phyloP scores from a whole-genome alignment of 1,284 basidiomycete genomes.

The Ustilago tritici region DNA sequence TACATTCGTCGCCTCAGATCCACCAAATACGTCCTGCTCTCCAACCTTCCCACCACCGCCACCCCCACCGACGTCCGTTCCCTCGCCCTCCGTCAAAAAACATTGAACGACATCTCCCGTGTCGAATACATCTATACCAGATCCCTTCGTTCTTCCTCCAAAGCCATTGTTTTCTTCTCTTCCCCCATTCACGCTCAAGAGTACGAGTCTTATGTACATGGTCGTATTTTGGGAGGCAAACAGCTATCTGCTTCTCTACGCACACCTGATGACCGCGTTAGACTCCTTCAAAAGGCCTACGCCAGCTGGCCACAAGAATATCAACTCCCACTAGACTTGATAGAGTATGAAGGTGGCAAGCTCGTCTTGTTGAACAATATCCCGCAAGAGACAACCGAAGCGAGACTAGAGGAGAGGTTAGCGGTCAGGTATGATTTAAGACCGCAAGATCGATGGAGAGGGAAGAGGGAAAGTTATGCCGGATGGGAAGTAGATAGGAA shows the following conservation, averaged over 20 bases:
- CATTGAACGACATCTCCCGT: constrained; percentile 25
- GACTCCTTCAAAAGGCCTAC: constrained; percentile 12
- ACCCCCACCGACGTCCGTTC: constrained; percentile 38
- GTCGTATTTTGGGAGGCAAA: constrained; percentile 33
- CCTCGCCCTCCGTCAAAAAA: constrained; percentile 19
- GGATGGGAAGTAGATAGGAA: constrained; percentile 13
- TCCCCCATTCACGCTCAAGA: constrained; percentile 9
- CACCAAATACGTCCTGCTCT: constrained; percentile 25
- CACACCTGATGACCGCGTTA: not conserved
- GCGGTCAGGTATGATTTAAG: constrained; percentile 42
- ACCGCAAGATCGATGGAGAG: constrained; percentile 41
- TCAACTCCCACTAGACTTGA: constrained; percentile 41
- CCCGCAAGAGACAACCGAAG: constrained; percentile 50
- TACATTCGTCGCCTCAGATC: not conserved
- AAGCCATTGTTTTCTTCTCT: constrained; percentile 36
- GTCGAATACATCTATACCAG: constrained; percentile 43
- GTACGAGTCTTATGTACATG: constrained; percentile 22
- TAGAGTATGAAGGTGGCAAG: constrained; percentile 47
- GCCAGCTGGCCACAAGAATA: constrained; percentile 17
- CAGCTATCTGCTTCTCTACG: constrained; percentile 21
- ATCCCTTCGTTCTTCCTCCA: constrained; percentile 21
- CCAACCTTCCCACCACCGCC: constrained; percentile 31
- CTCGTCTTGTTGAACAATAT: constrained; percentile 52
- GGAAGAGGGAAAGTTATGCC: constrained; percentile 17
- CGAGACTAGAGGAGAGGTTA: constrained; percentile 51